Base-by-base conservation (phyloP, 148 eudicot species). In the Silene conica region DNA sequence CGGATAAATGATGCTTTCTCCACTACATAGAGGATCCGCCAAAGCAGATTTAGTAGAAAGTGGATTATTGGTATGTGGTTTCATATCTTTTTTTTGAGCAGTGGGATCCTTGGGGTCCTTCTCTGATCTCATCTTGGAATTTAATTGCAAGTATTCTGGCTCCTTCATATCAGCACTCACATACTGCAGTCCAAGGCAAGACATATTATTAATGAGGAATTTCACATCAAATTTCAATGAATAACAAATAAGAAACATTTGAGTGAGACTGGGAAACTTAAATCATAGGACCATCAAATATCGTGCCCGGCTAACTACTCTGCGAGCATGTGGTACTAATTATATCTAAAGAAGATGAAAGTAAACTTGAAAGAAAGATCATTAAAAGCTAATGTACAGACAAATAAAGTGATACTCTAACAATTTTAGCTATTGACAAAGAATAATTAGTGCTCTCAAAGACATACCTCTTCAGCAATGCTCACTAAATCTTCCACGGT, bases 381-480 rank as follows among this genome's bases (percentile, higher is more conserved):
- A 55, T 55, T 26, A 31, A 48, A 52, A 28, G 70, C 52, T 63
- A 65, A 63, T 9, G 15, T 19, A 13, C 54, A 10, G 4, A 63
- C 31, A 57, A 23, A 43, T 63, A 22, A 60, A 19, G 11, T 13
- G 14, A 28, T 26, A 59, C 28, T 46, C 26, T 68, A 2, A 46
- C 41, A 48, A 16, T 41, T 23, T 23, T 60, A 50, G 13, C 57
- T 20, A 14, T n/a, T 63, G 43, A 57, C 28, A 63, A 4, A 28
- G 23, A 58, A 60, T 23, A 61, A 0, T 18, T 11, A 23, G 59
- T 59, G 11, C 20, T 48, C 57, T 59, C 74, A 73, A 75, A 63
- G 46, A 21, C 41, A 31, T 61, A 89, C 97, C 97, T 92, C 94
- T 76, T 89, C 73, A 3, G 97, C 97, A 74, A 92, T 85, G 87